Conservation (phyloP, 2,329 filamentous ascomycete genomes). For the Fusarium keratoplasticum region DNA sequence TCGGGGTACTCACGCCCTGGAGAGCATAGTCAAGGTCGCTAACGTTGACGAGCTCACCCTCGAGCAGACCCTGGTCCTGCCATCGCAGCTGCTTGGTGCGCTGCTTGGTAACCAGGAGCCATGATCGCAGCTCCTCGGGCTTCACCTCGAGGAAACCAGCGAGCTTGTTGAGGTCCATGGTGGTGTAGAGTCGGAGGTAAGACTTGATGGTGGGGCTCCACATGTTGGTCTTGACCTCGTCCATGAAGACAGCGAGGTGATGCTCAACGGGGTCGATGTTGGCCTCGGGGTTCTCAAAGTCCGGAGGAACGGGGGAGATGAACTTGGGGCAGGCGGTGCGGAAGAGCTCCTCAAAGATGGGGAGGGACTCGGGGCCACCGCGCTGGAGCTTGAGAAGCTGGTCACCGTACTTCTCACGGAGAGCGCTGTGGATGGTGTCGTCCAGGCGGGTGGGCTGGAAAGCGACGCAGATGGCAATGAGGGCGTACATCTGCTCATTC, state of each 20-base stretch:
- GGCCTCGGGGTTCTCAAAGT: conserved; percentile 96
- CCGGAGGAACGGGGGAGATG: conserved; percentile 95
- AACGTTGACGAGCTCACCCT: conserved; percentile 92
- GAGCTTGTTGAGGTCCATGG: conserved; percentile 98
- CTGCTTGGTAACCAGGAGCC: conserved; percentile 98
- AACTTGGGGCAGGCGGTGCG: conserved; percentile 98
- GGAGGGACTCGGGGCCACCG: conserved; percentile 93
- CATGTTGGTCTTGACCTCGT: conserved; percentile 99
- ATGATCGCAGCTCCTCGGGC: conserved; percentile 93
- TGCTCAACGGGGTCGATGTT: conserved; percentile 98
- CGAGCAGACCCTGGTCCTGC: conserved; percentile 86
- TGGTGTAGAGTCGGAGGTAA: conserved; percentile 98
- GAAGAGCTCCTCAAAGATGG: conserved; percentile 99
- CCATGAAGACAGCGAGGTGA: conserved; percentile 98
- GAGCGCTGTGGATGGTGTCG: conserved; percentile 97
- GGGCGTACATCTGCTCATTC: conserved; percentile 99
- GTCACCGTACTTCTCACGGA: conserved; percentile 99
- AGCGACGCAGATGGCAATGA: conserved; percentile 98
- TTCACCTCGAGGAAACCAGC: conserved; percentile 97
- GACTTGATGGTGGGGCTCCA: conserved; percentile 98
- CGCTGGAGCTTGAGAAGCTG: conserved; percentile 97
- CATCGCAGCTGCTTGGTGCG: conserved; percentile 96
- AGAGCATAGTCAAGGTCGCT: conserved; percentile 98
- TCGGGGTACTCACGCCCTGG: conserved; percentile 77
- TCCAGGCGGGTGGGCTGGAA: conserved; percentile 97